Evolutionary conservation across 1,284 basidiomycete genomes (phyloP), one percentile per base, ranked within the genome.

Genomic region (Hypsizygus ulmarius): DNA sequence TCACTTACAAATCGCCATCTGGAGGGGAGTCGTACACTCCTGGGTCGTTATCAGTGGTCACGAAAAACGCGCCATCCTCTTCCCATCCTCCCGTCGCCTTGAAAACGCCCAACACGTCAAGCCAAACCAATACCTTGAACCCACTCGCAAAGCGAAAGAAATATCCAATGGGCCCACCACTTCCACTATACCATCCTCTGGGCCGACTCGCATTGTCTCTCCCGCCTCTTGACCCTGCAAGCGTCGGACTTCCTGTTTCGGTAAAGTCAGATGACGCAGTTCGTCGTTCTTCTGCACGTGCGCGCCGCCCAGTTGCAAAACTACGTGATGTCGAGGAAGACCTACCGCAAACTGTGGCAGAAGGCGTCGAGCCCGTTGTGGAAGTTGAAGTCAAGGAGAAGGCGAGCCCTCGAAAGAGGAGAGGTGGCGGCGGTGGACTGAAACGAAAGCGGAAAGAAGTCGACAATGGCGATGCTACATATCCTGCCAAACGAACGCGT

Each of bases 121-220:
- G 42, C 32, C 43, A 35, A 14, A 30, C 43, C 7, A 21, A 40
- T n/a, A 19, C 29, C 37, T 30, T 37, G n/a, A 49, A 29, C 11
- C 7, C 36, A 42, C 33, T 48, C 19, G 40, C 49, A 15, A 53
- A 52, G 29, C 45, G 54, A 38, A 51, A 47, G 42, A 59, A 61
- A 42, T 55, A 56, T 48, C 57, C 61, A 34, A 67, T 71, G 60
- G 57, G 63, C n/a, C 72, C 75, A 1, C 71, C 75, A n/a, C 69
- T 86, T 29, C 82, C 84, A 18, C 67, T 88, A 33, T 87, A 88
- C 60, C 84, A 87, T 59, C 84, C 84, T 18, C 69, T 80, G 18
- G 84, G 83, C 1, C 66, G 66, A 5, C 71, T 87, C 36, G 84
- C 85, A 35, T 71, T 78, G 57, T 85, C 84, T 6, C 73, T 87